Evolutionary conservation across 2,329 filamentous ascomycete species (phyloP).

Genomic region (Penicillium sp.): DNA sequence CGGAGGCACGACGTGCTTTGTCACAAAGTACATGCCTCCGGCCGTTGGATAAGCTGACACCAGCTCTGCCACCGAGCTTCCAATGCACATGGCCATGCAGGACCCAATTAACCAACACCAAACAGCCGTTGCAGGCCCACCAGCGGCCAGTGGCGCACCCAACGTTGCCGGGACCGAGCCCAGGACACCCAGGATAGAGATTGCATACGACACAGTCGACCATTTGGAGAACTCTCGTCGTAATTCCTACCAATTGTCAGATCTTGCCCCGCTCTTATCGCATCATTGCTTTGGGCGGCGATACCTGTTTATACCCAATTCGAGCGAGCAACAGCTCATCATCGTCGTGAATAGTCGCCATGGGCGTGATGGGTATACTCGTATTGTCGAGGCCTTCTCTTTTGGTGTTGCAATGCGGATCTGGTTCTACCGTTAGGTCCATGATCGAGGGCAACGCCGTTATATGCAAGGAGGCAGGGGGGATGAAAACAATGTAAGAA

Average conservation of each 20-base stretch:
- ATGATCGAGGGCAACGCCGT: slow-evolving; percentile 6
- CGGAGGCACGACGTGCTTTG: slow-evolving; percentile 64
- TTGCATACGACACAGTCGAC: slow-evolving; percentile 68
- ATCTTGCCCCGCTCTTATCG: slow-evolving; percentile 7
- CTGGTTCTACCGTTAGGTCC: slow-evolving; percentile 16
- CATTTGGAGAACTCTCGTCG: slow-evolving; percentile 66
- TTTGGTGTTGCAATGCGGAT: slow-evolving; percentile 11
- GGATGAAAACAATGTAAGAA: slow-evolving; percentile 9
- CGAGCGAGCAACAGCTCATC: slow-evolving; percentile 62
- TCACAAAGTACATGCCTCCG: slow-evolving; percentile 69
- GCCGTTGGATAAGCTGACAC: slow-evolving; percentile 69
- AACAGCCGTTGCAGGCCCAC: slow-evolving; percentile 64
- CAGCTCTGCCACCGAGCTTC: slow-evolving; percentile 65
- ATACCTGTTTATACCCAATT: slow-evolving; percentile 65
- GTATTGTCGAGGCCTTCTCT: not conserved
- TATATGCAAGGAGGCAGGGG: slow-evolving; percentile 5
- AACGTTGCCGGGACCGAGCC: slow-evolving; percentile 68
- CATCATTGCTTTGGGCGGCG: slow-evolving; percentile 13
- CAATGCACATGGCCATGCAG: slow-evolving; percentile 65
- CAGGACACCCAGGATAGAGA: slow-evolving; percentile 65
- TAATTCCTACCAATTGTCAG: slow-evolving; percentile 52
- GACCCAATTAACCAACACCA: slow-evolving; percentile 69
- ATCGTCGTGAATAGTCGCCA: slow-evolving; percentile 54
- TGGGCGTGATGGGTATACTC: slow-evolving; percentile 19
- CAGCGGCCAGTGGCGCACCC: slow-evolving; percentile 58